Base-by-base conservation (phyloP, 1,284 basidiomycete species). In the Wallemia ichthyophaga region DNA sequence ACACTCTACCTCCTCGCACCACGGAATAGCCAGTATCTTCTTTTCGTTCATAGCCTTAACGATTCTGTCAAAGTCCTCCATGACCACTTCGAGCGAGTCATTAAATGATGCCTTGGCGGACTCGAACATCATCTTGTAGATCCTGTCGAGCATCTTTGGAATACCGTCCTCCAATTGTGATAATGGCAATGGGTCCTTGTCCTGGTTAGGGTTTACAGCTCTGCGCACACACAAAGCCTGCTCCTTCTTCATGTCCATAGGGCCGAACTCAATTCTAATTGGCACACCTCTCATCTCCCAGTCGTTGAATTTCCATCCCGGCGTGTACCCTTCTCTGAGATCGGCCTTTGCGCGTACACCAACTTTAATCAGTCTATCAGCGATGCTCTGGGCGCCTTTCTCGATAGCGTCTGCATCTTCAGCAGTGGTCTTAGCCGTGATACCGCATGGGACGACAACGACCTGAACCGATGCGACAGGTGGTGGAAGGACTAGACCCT, bases 281-380 rank as follows among this genome's bases (percentile, higher is more conserved):
- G 92, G 94, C 27, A 96, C 88, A 70, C 94, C 94, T 83, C 89
- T 87, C 72, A 94, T 82, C 74, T 99, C 94, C 89, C 92, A 96
- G 69, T 96, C 87, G 70, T 95, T 95, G 74, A 95, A 99, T 74
- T 98, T 99, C 75, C 83, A 98, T 55, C 92, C 92, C 17, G 92
- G 92, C 57, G 88, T 96, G 73, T 98, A 94, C 25, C 85, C 87
- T 21, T 96, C 92, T 60, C 92, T 75, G 64, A 91, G 73, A 72
- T 99, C 94, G 0, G 85, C 85, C 71, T 83, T 87, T 56, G 85
- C 85, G 62, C 83, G 78, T 63, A 98, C 72, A 57, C 81, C 89
- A 11, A 74, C 76, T 64, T 78, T 80, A 69, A 77, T 77, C 65
- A 87, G 73, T 60, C 73, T 76, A 68, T 74, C 74, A 24, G 83